Conservation (phyloP, 441 rosid species). For the Syzygium syzygioides region DNA sequence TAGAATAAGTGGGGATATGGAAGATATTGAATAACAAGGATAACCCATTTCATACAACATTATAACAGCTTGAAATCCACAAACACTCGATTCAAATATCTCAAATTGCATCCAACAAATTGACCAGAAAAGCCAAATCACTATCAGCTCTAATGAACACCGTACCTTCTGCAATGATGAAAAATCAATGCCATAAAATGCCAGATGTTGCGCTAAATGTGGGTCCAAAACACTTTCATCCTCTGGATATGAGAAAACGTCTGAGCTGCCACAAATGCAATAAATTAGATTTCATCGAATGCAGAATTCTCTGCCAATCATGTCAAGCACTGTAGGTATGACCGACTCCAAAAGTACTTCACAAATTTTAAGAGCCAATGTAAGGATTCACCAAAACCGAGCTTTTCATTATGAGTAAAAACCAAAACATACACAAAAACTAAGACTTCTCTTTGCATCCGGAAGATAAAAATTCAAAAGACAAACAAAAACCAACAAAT, state of each 20-base stretch:
- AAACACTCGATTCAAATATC: background rate
- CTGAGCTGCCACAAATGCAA: conserved; percentile 73
- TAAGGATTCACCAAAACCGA: background rate
- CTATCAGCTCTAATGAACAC: background rate
- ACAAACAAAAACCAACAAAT: background rate
- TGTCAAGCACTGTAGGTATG: background rate
- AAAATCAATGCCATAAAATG: conserved; percentile 95
- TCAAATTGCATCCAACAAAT: background rate
- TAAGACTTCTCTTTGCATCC: background rate
- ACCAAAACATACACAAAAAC: background rate
- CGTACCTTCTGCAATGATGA: conserved; percentile 90
- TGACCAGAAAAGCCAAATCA: conserved; percentile 2
- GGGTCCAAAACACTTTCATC: conserved; percentile 91
- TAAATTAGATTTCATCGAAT: background rate
- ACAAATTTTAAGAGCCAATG: background rate
- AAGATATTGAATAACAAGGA: background rate
- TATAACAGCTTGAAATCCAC: background rate
- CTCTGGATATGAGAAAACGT: conserved; percentile 94
- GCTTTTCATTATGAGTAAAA: background rate
- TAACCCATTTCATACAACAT: background rate
- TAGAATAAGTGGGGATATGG: background rate
- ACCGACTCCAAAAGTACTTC: background rate
- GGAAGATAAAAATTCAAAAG: background rate
- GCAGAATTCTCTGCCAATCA: background rate
- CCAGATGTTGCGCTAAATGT: conserved; percentile 82